Base-by-base conservation (phyloP, 345 rosid species). In the Hypericum androsaemum region DNA sequence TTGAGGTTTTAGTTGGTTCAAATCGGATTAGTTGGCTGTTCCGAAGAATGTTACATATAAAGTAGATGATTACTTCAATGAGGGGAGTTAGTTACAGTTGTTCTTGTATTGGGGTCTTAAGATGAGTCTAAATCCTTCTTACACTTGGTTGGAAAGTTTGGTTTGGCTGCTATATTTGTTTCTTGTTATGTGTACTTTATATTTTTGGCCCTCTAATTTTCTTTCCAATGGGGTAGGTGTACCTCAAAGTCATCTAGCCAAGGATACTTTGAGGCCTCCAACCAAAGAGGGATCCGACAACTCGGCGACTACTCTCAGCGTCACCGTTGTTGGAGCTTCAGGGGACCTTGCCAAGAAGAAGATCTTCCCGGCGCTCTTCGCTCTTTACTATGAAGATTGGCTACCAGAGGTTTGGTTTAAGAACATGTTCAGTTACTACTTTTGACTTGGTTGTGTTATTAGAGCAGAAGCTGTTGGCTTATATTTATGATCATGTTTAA, bases 341-440 rank as follows among this genome's bases (percentile, higher is more conserved):
- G 95, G 95, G 39, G 97, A 89, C 67, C 86, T 89, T 7, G 95
- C 95, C 12, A 89, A 75, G 77, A 89, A 81, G 84, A 89, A 89
- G 70, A 83, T 83, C 38, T 89, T 86, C 53, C 95, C 97, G 2
- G 97, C 95, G 22, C 82, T 86, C 54, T 89, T 89, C 59, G 90
- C 95, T 56, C 94, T 89, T 52, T 86, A 56, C 54, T 89, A 86
- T 36, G 94, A 86, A 60, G 97, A 77, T 54, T 86, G 80, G 63
- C 83, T 86, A 37, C 94, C 94, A 28, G 63, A 76, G 83, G 88
- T 80, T 69, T 39, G 37, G 6, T 6, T 8, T 10, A 8, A 5
- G 6, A 8, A 10, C 17, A 12, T 3, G 3, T 7, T 38, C 7
- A 12, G 28, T 12, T 32, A 41, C 8, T 42, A 15, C 46, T 43